Base-by-base conservation (phyloP, 805 yeast genomes). In the Saccharomycopsis vini region DNA sequence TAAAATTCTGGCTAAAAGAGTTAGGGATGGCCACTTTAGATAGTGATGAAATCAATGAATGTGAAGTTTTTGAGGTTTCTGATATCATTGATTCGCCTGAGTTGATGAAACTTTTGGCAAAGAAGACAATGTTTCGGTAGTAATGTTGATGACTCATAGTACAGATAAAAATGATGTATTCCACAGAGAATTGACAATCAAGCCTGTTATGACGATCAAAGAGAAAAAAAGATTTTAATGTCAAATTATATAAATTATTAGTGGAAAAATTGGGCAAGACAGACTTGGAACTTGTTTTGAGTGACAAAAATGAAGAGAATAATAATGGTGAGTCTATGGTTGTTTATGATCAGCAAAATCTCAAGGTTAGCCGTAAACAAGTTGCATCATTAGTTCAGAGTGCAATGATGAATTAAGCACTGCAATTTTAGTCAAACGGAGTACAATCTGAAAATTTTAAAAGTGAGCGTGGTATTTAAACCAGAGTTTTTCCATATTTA, bases 281-380 rank as follows among this genome's bases (percentile, higher is more conserved):
- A 7, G 35, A 32, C 35, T 32, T 32, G 35, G 5, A 21, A 20
- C n/a, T 12, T 13, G 20, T 10, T 32, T 32, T 32, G 3, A 32
- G 36, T 10, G n/a, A 10, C 9, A 10, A 10, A n/a, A 32, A 9
- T 32, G 37, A 34, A n/a, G 37, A 34, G 6, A 16, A 12, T 18
- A n/a, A 10, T 34, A 10, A 34, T 10, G 9, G 22, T 13, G 22
- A 34, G n/a, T 22, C 16, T 7, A 10, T 34, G 19, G 9, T 7
- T n/a, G 15, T 29, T 5, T 38, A n/a, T 19, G 56, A 63, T 50
- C 82, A 81, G 56, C 69, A 68, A 50, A 77, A 81, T 47, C 54
- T 71, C 12, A 58, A 62, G 5, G 89, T 90, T 1, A 82, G 92
- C 29, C 71, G 97, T 54, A 89, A 89, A 58, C 94, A 84, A 57